Evolutionary conservation across 352 stramenopile genomes (phyloP).

Genomic region (Phytopythium aichiense): DNA sequence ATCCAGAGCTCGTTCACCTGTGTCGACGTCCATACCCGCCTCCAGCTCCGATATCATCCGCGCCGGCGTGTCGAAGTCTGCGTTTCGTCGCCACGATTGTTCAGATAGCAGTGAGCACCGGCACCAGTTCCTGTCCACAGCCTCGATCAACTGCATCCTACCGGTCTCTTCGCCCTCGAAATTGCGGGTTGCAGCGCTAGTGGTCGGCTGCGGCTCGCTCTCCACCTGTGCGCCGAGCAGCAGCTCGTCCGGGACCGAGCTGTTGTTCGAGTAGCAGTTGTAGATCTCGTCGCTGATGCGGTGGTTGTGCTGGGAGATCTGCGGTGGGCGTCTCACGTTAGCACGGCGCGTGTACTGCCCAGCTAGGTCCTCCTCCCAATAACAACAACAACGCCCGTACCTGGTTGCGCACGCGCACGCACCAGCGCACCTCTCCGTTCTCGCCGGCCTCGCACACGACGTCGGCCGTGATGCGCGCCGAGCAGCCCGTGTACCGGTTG

Average conservation of each 20-base stretch:
- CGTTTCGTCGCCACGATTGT: background rate
- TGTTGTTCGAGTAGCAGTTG: conserved; percentile 79
- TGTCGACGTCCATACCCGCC: conserved; percentile 3
- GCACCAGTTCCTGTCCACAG: background rate
- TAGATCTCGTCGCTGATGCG: conserved; percentile 75
- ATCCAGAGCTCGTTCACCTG: background rate
- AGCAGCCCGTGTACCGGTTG: conserved; percentile 77
- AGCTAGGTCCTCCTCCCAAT: background rate
- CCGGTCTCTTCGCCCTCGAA: conserved; percentile 24
- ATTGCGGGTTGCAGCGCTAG: conserved; percentile 14
- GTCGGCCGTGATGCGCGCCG: conserved; percentile 64
- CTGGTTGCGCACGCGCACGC: conserved; percentile 76
- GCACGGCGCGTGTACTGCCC: background rate
- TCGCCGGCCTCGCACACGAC: conserved; percentile 62
- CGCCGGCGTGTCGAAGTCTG: conserved; percentile 19
- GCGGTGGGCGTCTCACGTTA: background rate
- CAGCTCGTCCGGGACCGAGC: conserved; percentile 66
- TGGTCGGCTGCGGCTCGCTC: background rate
- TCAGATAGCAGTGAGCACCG: background rate
- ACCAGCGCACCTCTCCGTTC: conserved; percentile 42
- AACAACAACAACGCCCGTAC: conserved; percentile 9
- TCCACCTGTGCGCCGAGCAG: conserved; percentile 33
- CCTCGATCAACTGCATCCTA: background rate
- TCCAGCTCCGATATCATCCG: conserved; percentile 14
- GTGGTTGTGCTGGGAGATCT: conserved; percentile 79